Evolutionary conservation across 345 rosid genomes (phyloP).

Genomic region (Eucalyptus lansdowneana): DNA sequence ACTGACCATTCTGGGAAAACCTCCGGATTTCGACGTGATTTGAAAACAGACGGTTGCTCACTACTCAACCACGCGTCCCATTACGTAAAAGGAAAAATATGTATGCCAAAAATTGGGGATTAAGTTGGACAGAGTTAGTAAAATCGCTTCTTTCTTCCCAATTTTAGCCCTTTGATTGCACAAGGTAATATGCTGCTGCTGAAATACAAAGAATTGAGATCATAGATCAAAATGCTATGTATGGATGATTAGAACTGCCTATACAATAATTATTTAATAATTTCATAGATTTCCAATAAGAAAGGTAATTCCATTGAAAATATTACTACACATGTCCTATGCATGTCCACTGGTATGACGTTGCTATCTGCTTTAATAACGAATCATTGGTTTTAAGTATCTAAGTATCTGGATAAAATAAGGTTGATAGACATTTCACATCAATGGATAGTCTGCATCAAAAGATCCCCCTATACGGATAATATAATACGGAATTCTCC

Average conservation of each 20-base stretch:
- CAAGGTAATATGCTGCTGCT: not conserved
- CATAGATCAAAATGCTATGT: not conserved
- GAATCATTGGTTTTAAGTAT: not conserved
- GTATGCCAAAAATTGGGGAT: not conserved
- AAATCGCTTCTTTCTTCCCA: not conserved
- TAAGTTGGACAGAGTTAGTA: not conserved
- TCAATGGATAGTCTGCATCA: not conserved
- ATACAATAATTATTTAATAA: not conserved
- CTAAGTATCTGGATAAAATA: not conserved
- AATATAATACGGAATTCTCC: not conserved
- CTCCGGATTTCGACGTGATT: not conserved
- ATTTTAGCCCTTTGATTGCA: not conserved
- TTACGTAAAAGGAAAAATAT: not conserved
- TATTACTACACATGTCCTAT: not conserved
- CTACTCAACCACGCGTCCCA: not conserved
- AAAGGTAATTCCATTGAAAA: not conserved
- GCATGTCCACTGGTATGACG: not conserved
- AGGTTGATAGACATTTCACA: not conserved
- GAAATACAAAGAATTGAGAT: not conserved
- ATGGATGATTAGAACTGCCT: not conserved
- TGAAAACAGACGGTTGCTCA: not conserved
- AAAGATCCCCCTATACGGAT: not conserved
- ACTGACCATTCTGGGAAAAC: not conserved
- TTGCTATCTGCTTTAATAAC: not conserved
- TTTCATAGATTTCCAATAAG: not conserved